A percentile compares a stretch with the other conserved stretches of the same genome.
Evolutionary conservation across 2,329 filamentous ascomycete species (phyloP).

Genomic region (Akanthomyces lecanii): DNA sequence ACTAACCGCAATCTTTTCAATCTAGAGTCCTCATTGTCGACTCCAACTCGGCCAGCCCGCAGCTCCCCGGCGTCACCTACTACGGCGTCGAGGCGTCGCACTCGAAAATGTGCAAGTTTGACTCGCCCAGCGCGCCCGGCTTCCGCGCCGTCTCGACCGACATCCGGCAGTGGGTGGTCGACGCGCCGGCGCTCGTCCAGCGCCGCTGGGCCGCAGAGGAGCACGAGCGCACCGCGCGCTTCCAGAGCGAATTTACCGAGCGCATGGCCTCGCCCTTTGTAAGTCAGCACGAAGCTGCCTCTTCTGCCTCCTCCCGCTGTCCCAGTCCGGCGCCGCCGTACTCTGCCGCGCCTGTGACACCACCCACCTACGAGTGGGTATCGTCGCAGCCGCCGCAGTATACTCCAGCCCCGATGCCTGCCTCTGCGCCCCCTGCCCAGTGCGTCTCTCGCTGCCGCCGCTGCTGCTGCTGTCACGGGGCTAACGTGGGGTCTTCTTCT

Average conservation of each 20-base stretch:
- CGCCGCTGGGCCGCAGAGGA: constrained; percentile 59
- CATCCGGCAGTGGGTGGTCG: constrained; percentile 48
- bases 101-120: constrained; percentile 69
- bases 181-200: constrained; percentile 50
- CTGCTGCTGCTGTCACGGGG: neutral
- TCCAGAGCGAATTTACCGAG: constrained; percentile 43
- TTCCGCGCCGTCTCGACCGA: constrained; percentile 51
- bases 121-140: constrained; percentile 59
- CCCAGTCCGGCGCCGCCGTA: constrained; percentile 3
- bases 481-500: neutral
- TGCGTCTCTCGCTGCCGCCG: neutral
- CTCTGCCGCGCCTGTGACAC: neutral
- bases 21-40: constrained; percentile 60
- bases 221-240: constrained; percentile 44
- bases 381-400: neutral
- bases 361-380: constrained; percentile 2
- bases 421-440: neutral
- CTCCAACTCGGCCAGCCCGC: constrained; percentile 63
- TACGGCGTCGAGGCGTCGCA: constrained; percentile 74
- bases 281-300: neutral
- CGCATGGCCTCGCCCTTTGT: constrained; percentile 31
- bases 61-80: constrained; percentile 64
- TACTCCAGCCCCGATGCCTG: neutral
- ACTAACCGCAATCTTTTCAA: no score
- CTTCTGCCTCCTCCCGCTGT: neutral